phyloP scores from a whole-genome alignment of 139 green algal genomes.

The Chlamydomonas sp. region DNA sequence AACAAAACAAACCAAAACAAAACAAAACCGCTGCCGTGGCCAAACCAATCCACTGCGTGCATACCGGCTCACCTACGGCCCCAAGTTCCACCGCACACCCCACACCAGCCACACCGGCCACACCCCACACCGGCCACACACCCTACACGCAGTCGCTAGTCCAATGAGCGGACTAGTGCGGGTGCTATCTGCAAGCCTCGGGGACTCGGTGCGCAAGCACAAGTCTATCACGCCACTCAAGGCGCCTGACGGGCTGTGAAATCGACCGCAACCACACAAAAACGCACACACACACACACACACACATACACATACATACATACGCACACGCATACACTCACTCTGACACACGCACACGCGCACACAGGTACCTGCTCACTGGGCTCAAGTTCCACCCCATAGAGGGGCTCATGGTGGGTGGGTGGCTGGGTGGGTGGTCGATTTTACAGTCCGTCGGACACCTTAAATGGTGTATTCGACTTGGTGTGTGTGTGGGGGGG shows the following conservation, averaged over 20 bases:
- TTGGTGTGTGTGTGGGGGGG: too few relatives aligned
- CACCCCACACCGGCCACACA: background rate
- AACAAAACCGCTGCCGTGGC: background rate
- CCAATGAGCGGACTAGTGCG: background rate
- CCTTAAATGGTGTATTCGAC: too few relatives aligned
- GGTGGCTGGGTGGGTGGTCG: background rate
- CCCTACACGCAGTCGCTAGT: background rate
- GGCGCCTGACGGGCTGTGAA: too few relatives aligned
- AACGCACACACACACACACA: slow-evolving; percentile 4
- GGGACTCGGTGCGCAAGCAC: too few relatives aligned
- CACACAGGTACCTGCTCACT: slow-evolving; percentile 47
- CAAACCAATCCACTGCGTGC: too few relatives aligned
- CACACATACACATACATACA: background rate
- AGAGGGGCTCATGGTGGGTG: slow-evolving; percentile 76
- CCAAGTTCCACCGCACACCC: background rate
- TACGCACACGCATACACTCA: background rate
- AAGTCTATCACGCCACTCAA: too few relatives aligned
- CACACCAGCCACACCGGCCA: too few relatives aligned
- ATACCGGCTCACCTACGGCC: background rate
- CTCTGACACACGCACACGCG: background rate
- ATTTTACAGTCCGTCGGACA: too few relatives aligned
- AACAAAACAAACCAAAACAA: background rate
- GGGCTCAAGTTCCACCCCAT: slow-evolving; percentile 84
- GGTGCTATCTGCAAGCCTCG: too few relatives aligned
- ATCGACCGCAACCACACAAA: too few relatives aligned